Evolutionary conservation across 75 land plant genomes (phyloP).

Genomic region (Pinus tabuliformis): DNA sequence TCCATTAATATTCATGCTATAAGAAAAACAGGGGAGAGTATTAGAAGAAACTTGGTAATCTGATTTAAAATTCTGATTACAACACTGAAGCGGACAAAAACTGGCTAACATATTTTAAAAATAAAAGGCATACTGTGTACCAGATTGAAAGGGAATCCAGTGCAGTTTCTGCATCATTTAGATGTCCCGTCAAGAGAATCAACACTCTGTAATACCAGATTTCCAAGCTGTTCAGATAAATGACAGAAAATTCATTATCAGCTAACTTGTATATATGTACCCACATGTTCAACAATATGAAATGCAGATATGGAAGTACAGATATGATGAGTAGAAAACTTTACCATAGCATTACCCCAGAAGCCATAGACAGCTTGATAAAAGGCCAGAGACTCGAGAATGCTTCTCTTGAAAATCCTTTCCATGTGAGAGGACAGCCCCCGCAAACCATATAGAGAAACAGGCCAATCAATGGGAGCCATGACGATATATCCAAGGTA

Average conservation of each 20-base stretch:
- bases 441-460: conserved; percentile 36
- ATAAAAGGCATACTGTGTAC: conserved; percentile 12
- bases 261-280: background rate
- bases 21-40: background rate
- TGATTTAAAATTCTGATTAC: background rate
- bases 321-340: background rate
- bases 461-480: conserved; percentile 18
- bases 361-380: conserved; percentile 71
- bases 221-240: conserved; percentile 37
- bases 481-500: conserved; percentile 37
- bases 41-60: background rate
- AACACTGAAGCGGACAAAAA: background rate
- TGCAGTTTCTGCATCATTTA: conserved; percentile 30
- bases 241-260: background rate
- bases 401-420: conserved; percentile 46
- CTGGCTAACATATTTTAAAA: background rate
- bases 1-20: conserved; percentile 29
- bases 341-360: conserved; percentile 72
- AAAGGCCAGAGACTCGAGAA: conserved; percentile 44
- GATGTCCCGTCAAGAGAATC: conserved; percentile 34
- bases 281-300: background rate
- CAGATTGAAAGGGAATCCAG: conserved; percentile 57
- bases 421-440: conserved; percentile 44
- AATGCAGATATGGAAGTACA: background rate
- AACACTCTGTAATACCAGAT: conserved; percentile 51